Base-by-base conservation (phyloP, 345 rosid genomes). In the Schrenkiella parvula region DNA sequence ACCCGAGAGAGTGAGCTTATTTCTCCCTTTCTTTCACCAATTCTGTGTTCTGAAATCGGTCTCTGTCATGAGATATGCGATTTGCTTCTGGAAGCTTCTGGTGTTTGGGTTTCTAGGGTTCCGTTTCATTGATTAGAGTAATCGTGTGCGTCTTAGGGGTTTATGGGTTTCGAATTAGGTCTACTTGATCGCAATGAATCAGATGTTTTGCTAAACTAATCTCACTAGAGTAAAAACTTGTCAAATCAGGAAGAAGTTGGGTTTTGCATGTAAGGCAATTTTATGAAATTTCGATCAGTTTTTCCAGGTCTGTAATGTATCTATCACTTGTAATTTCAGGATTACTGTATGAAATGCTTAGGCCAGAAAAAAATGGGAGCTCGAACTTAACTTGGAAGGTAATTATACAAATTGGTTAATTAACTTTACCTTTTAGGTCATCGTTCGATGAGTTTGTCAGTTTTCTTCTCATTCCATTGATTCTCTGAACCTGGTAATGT, bases 351-450 rank as follows among this genome's bases (percentile, higher is more conserved):
- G 98, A 93, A 84, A 93, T 93, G 98, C 95, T 91, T 78, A 78
- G 90, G 44, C 84, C 97, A 38, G 89, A 89, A 2, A 93, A 83
- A 86, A 72, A 82, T 21, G 90, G 85, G 18, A 84, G 78, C 82
- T 87, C 97, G 29, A 91, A 82, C 73, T 91, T 87, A 42, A 59
- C 88, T 38, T 89, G 97, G 98, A 93, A 89, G 98, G 98, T 93
- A 82, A 32, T 32, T 18, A 26, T 66, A 50, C 47, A 56, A 10
- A 65, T 7, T 66, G n/a, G 9, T 32, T 9, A 2, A 51, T 25
- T 15, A 41, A 38, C 6, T 55, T 47, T 28, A 23, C 65, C 58
- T 42, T 68, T 55, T 31, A 61, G 8, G 21, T 41, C n/a, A 34
- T 32, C 2, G 22, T 50, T 65, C 10, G 4, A 2, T 10, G 13